Evolutionary conservation across 495 filamentous ascomycete species (phyloP), one percentile per base, ranked within the genome.

Genomic region (Chaetomium tenue): DNA sequence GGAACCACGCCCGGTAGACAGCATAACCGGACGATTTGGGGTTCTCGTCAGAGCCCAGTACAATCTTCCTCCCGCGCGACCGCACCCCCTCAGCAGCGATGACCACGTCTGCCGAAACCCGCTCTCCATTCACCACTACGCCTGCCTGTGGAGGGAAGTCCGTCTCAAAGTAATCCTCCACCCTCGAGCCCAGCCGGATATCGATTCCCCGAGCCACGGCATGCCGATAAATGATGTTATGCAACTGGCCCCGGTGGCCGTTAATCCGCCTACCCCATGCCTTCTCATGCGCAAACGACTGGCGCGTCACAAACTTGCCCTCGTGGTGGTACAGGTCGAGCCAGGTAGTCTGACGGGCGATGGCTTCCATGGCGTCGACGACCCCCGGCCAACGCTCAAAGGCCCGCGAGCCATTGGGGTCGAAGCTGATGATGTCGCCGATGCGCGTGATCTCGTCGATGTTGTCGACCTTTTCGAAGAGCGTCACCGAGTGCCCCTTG

Each of bases 1-100:
- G 75, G 64, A 88, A 88, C 86, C 86, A 87, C 26, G 74, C 75
- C 18, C 82, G 74, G 70, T 82, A 88, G 8, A 88, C 81, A 7
- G 86, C 84, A 69, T 87, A 88, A 9, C 86, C 86, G 3, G 78
- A 82, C 0, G 75, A 72, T 70, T 86, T 85, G 0, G 86, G 85
- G 60, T 80, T 81, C 67, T 87, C 85, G 60, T 88, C 84, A 53
- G 83, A 84, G 3, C 86, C 86, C 9, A 88, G 76, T 42, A 87
- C 84, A 46, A 88, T 80, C 65, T 81, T 86, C 44, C 85, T 72
- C 13, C 83, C 84, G 46, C 77, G 81, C 20, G 83, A 86, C 18
- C 87, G 76, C 5, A 89, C 84, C 0, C 87, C 87, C 65, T 89
- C 87, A 15, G 86, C 87, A 7, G 84, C 86, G 46, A 89, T 71